Conservation (phyloP, 2,329 filamentous ascomycete genomes). For the Geoglossum cookeanum region DNA sequence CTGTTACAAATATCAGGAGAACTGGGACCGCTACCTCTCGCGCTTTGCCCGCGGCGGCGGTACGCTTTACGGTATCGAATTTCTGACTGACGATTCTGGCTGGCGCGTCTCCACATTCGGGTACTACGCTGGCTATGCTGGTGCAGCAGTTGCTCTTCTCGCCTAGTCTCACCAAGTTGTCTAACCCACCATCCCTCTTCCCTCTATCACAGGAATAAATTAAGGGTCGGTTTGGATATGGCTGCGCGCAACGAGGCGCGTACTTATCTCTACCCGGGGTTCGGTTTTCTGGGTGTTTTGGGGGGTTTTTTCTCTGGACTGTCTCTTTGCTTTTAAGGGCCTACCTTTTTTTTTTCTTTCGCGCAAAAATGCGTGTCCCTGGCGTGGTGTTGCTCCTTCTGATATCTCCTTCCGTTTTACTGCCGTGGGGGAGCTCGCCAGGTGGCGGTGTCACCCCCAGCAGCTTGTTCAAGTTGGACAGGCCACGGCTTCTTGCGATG, state of each 20-base stretch:
- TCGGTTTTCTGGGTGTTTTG: no score
- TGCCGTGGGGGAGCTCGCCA: not conserved
- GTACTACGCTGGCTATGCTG: conserved; percentile 5
- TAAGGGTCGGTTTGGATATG: no score
- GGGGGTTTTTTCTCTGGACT: no score
- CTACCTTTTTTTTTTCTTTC: not conserved
- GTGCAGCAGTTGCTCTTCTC: conserved; percentile 1
- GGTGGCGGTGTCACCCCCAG: not conserved
- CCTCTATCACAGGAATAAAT: not conserved
- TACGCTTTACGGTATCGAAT: conserved; percentile 13
- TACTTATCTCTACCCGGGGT: no score
- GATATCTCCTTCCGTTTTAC: not conserved
- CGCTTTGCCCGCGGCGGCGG: conserved; percentile 12
- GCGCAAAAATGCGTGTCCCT: not conserved
- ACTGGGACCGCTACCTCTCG: conserved; percentile 12
- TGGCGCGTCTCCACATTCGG: conserved; percentile 3
- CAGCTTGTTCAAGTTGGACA: conserved; percentile 36
- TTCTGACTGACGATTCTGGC: conserved; percentile 7
- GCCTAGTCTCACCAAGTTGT: not conserved
- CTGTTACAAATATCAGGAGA: conserved; percentile 12
- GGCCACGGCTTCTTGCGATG: conserved; percentile 32
- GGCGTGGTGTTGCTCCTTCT: not conserved
- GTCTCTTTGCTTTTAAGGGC: no score
- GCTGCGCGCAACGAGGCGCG: no score
- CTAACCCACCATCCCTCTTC: not conserved